Base-by-base conservation (phyloP, 305 asterid species). In the Rubia tinctorum region DNA sequence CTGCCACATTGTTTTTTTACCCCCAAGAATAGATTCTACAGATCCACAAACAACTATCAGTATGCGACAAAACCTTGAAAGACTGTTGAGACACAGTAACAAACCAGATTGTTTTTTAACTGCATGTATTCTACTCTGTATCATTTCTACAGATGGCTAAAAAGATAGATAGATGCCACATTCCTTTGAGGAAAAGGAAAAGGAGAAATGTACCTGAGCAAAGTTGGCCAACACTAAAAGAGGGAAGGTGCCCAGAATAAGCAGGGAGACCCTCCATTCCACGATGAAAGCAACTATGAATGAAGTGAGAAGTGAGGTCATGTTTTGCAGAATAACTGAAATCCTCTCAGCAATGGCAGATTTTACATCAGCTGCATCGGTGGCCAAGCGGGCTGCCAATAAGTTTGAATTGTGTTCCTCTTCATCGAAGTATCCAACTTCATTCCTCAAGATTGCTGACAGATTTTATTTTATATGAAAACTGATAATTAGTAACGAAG, bases 391-490 rank as follows among this genome's bases (percentile, higher is more conserved):
- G 34, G 96, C 88, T 34, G 98, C 97, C 10, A 95, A 87, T 30
- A 95, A 82, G 86, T 93, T 89, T 60, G 99, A 95, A 78, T 92
- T 95, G 83, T 95, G 88, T 83, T 95, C 99, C 80, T 95, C 99
- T 85, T 92, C 99, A 5, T 95, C 99, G 69, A 95, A 95, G 96
- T 98, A 95, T 61, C 98, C 98, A 7, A 95, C 97, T 82, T 95
- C 99, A 66, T 95, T 95, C 86, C 96, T 87, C 80, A 95, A 74
- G 72, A 95, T 92, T 13, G 98, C 98, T 95, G 77, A 53, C 37
- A 69, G 15, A 45, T 47, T 14, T 40, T 8, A 45, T 47, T 14
- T 40, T 8, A 10, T 2, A 18, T 2, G 23, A 42, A 18, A 56
- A 68, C 15, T 9, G 45, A 30, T 65, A 14, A 42, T 44, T 5